These are phyloP conservation scores for Xylariomycetidae sp. DNA, from an alignment of 2,329 filamentous ascomycete species.

Conservation along the genomic window DNA sequence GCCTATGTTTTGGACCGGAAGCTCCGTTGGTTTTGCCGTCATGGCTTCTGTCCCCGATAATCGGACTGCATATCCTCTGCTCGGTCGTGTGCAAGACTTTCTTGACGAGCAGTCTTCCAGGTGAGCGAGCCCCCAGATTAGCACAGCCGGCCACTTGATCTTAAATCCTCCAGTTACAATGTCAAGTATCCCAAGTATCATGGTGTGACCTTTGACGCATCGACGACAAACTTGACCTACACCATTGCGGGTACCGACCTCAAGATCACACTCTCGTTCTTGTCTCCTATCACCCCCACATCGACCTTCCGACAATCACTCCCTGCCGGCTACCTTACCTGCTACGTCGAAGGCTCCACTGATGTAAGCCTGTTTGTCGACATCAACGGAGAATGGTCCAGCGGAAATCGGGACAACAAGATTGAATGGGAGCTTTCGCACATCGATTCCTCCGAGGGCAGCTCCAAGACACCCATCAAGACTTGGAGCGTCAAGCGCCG, in stretches of 20 bases:
- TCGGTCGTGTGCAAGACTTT: constrained; percentile 49
- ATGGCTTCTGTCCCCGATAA: constrained; percentile 41
- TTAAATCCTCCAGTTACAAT: constrained; percentile 30
- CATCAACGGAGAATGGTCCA: constrained; percentile 76
- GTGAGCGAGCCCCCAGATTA: too few relatives aligned
- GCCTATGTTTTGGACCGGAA: constrained; percentile 80
- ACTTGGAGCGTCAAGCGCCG: constrained; percentile 61
- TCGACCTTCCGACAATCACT: constrained; percentile 76
- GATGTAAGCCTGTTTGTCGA: constrained; percentile 63
- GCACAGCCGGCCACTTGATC: too few relatives aligned
- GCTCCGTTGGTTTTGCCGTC: constrained; percentile 42
- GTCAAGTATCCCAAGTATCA: constrained; percentile 38
- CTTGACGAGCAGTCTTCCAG: constrained; percentile 28
- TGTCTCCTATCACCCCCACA: constrained; percentile 76
- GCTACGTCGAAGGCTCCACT: constrained; percentile 63
- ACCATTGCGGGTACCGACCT: constrained; percentile 28
- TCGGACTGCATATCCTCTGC: constrained; percentile 42
- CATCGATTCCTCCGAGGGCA: constrained; percentile 26
- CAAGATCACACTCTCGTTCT: constrained; percentile 46
- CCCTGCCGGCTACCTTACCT: constrained; percentile 74
- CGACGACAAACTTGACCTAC: constrained; percentile 46
- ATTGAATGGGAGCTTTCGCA: constrained; percentile 66
- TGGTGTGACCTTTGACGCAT: constrained; percentile 44
- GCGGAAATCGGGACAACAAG: constrained; percentile 63
- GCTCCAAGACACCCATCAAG: constrained; percentile 43